Evolutionary conservation across 371 early-diverging fungal species (phyloP).

Genomic region (Batrachochytrium dendrobatidis): DNA sequence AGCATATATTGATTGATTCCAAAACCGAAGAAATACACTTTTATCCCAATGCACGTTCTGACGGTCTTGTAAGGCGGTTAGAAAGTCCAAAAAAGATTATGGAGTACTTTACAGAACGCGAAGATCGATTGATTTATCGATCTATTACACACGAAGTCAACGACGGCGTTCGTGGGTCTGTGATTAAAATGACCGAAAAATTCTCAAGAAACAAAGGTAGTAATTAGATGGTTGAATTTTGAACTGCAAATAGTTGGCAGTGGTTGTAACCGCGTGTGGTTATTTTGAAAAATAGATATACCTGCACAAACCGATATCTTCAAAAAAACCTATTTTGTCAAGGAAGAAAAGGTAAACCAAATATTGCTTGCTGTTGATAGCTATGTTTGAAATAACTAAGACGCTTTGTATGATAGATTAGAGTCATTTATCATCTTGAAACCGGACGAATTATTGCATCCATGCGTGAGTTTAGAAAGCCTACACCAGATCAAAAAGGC

Average conservation of each 20-base stretch:
- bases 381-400: neutral
- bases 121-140: constrained; percentile 39
- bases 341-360: constrained; percentile 35
- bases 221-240: neutral
- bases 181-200: constrained; percentile 50
- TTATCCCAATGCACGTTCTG: constrained; percentile 38
- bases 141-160: constrained; percentile 38
- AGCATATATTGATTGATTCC: constrained; percentile 39
- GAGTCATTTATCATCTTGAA: constrained; percentile 39
- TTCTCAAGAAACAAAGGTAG: constrained; percentile 31
- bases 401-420: constrained; percentile 22
- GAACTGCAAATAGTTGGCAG: neutral
- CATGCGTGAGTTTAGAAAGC: constrained; percentile 42
- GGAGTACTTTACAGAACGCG: constrained; percentile 39
- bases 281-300: constrained; percentile 10
- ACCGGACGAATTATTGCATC: constrained; percentile 39
- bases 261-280: neutral
- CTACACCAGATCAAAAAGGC: constrained; percentile 41
- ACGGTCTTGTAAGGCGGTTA: constrained; percentile 39
- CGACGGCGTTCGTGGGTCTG: constrained; percentile 3
- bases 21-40: constrained; percentile 44
- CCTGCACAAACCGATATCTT: constrained; percentile 28
- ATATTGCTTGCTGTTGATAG: neutral
- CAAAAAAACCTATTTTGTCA: constrained; percentile 42
- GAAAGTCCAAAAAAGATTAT: constrained; percentile 35